phyloP scores from a whole-genome alignment of 805 yeast genomes.

The Yarrowia bubula region DNA sequence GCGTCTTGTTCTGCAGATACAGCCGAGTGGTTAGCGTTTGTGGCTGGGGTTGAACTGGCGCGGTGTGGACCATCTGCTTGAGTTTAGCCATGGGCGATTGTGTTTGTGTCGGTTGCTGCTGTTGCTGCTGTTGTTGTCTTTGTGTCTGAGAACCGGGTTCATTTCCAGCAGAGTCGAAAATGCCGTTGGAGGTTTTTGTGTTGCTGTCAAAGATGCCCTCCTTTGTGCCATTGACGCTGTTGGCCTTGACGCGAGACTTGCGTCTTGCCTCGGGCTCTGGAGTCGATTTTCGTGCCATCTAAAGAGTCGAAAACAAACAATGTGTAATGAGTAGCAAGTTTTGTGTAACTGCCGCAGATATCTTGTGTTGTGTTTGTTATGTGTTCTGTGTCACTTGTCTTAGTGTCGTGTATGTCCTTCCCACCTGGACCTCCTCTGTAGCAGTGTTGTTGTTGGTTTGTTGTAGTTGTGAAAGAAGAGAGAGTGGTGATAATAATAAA shows the following conservation, averaged over 20 bases:
- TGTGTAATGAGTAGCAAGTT: no score
- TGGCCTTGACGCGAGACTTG: background rate
- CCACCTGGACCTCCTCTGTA: background rate
- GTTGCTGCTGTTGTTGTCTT: background rate
- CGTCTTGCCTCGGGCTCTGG: conserved; percentile 10
- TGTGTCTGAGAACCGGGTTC: background rate
- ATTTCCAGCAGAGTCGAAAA: background rate
- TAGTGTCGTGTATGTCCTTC: background rate
- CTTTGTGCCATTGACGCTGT: background rate
- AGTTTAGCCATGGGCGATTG: conserved; percentile 21
- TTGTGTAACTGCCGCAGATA: background rate
- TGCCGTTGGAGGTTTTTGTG: background rate
- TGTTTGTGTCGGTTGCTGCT: background rate
- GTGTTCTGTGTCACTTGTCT: background rate
- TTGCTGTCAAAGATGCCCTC: conserved; percentile 10
- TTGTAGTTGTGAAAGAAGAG: no score
- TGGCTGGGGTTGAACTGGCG: background rate
- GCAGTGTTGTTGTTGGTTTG: background rate
- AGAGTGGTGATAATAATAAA: background rate
- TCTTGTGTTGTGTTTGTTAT: background rate
- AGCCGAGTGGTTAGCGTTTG: conserved; percentile 7
- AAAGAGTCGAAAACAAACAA: background rate
- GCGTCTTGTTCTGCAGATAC: conserved; percentile 45
- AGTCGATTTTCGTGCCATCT: conserved; percentile 11
- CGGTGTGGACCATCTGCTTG: conserved; percentile 5